Conservation (phyloP, 2,329 filamentous ascomycete species). For the Fusarium liriodendri region DNA sequence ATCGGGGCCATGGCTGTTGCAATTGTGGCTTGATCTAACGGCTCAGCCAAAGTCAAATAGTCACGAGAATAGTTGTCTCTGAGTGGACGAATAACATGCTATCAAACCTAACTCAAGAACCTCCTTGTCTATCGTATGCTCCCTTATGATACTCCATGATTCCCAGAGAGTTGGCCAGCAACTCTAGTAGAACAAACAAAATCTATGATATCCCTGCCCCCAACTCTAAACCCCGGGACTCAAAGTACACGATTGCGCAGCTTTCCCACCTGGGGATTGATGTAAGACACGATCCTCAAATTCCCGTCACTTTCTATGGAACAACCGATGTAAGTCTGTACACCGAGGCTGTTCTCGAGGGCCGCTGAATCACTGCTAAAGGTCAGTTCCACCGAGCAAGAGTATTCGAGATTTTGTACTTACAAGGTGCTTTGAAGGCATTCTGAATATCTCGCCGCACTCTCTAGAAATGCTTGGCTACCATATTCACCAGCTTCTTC, state of each 20-base stretch:
- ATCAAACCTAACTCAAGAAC: not conserved
- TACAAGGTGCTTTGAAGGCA: not conserved
- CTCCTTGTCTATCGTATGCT: not conserved
- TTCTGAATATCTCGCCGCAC: not conserved
- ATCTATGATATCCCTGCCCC: not conserved
- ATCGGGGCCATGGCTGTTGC: not conserved
- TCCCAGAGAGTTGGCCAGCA: not conserved
- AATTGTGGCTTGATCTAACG: not conserved
- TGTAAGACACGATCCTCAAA: slow-evolving; percentile 2
- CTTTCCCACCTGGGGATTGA: slow-evolving; percentile 8
- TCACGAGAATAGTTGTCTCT: not conserved
- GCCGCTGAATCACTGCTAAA: not conserved
- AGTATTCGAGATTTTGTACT: no score
- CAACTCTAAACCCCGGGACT: not conserved
- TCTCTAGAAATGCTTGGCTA: rapidly evolving
- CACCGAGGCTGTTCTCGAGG: not conserved
- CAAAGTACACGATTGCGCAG: not conserved
- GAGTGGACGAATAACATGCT: not conserved
- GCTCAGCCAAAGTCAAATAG: not conserved
- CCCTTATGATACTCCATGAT: not conserved
- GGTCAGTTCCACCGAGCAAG: no score
- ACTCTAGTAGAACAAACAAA: not conserved
- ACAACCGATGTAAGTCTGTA: slow-evolving; percentile 13
- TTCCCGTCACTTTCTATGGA: not conserved
- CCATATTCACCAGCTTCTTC: not conserved